Evolutionary conservation across 2,329 filamentous ascomycete species (phyloP).

Genomic region (Scedosporium minutisporum): DNA sequence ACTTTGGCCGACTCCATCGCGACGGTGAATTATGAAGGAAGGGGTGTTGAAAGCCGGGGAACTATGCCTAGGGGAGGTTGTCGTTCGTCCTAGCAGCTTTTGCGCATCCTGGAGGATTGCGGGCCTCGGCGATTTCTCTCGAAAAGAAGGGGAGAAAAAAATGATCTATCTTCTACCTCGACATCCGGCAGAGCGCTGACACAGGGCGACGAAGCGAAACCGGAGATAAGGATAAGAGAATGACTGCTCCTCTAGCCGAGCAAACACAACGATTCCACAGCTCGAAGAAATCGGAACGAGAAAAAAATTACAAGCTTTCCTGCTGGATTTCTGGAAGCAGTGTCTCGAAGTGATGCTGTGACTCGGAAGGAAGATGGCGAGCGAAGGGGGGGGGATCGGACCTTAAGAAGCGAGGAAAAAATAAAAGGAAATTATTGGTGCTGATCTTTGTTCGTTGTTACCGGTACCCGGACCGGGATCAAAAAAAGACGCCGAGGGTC

Average conservation of each 20-base stretch:
- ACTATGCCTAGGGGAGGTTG: not conserved
- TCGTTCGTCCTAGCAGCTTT: not conserved
- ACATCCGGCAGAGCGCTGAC: not conserved
- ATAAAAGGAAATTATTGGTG: not conserved
- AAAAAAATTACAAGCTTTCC: not conserved
- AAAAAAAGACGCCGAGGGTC: not conserved
- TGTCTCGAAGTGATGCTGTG: not conserved
- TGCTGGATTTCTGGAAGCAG: not conserved
- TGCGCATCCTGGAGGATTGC: not conserved
- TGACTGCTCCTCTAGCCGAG: not conserved
- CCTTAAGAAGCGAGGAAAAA: not conserved
- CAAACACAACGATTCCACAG: not conserved
- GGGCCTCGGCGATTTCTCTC: not conserved
- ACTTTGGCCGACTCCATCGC: constrained; percentile 10
- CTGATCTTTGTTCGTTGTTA: not conserved
- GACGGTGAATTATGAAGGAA: not conserved
- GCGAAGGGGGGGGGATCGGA: not conserved
- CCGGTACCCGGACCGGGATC: not conserved
- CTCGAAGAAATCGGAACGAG: not conserved
- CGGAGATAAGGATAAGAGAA: not conserved
- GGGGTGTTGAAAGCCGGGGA: not conserved
- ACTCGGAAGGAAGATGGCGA: not conserved
- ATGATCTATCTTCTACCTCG: not conserved
- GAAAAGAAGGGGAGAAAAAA: not conserved
- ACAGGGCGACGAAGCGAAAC: not conserved